Evolutionary conservation across 192 early-diverging fungal genomes (phyloP).

Genomic region (Jimgerdemannia lactiflua): DNA sequence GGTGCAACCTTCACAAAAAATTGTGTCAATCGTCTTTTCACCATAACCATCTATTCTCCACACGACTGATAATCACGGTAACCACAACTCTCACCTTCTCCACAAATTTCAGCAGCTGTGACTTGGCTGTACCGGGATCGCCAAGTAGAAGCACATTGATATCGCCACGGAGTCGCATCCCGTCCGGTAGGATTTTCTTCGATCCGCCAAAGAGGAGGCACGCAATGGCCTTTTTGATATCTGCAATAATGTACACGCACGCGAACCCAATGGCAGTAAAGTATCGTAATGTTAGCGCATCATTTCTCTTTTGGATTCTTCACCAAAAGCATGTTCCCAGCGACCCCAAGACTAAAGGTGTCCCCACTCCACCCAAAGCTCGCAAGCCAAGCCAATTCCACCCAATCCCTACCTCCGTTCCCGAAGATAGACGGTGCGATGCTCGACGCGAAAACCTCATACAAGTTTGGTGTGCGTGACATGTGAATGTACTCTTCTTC

Average conservation of each 20-base stretch:
- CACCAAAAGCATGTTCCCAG: no score
- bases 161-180: constrained; percentile 96
- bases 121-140: constrained; percentile 99
- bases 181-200: constrained; percentile 93
- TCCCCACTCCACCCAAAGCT: not conserved
- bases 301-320: not conserved
- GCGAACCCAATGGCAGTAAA: not conserved
- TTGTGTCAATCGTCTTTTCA: not conserved
- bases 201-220: constrained; percentile 97
- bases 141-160: constrained; percentile 97
- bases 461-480: constrained; percentile 84
- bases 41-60: no score
- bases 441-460: constrained; percentile 85
- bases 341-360: no score
- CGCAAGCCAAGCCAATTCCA: not conserved
- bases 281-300: not conserved
- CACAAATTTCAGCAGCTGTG: constrained; percentile 98
- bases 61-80: not conserved
- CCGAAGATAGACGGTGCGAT: constrained; percentile 99
- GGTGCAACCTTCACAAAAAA: constrained; percentile 65
- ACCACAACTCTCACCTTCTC: constrained; percentile 64
- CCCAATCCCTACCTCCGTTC: constrained; percentile 59
- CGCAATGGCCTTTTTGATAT: constrained; percentile 95
- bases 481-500: constrained; percentile 91
- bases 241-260: constrained; percentile 36